A percentile compares a stretch with the other conserved stretches of the same genome.
Conservation (phyloP, 805 yeast genomes). For the Ogataea populi-albae region DNA sequence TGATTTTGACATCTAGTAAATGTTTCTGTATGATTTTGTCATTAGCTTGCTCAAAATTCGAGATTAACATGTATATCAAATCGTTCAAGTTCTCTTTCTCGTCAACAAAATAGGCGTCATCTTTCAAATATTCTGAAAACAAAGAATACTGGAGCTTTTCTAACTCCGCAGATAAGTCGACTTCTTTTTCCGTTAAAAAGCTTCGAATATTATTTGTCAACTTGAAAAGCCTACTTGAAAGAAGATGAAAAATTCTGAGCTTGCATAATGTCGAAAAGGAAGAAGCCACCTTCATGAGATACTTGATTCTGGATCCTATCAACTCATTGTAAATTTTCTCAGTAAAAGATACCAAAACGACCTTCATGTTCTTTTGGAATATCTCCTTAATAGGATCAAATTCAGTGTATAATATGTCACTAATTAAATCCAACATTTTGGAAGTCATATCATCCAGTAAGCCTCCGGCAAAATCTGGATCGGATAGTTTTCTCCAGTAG, state of each 20-base stretch:
- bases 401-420: constrained; percentile 63
- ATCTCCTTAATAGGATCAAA: constrained; percentile 70
- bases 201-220: constrained; percentile 65
- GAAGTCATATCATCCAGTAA: constrained; percentile 53
- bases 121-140: constrained; percentile 66
- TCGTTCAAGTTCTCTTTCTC: constrained; percentile 70
- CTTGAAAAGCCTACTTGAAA: constrained; percentile 56
- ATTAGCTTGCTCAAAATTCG: constrained; percentile 41
- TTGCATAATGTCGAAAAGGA: constrained; percentile 66
- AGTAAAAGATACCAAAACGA: constrained; percentile 65
- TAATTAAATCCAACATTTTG: constrained; percentile 51
- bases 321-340: constrained; percentile 77
- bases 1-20: constrained; percentile 30
- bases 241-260: constrained; percentile 67
- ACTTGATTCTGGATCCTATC: constrained; percentile 52
- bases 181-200: constrained; percentile 46
- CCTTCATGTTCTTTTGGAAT: constrained; percentile 55
- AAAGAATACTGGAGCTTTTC: constrained; percentile 74
- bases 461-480: constrained; percentile 51
- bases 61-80: constrained; percentile 43
- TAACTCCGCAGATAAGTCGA: constrained; percentile 47
- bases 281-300: constrained; percentile 59
- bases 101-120: constrained; percentile 62
- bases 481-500: constrained; percentile 58
- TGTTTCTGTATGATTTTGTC: constrained; percentile 37